Evolutionary conservation across 2,329 filamentous ascomycete species (phyloP).

Genomic region (Penicillium sp.): DNA sequence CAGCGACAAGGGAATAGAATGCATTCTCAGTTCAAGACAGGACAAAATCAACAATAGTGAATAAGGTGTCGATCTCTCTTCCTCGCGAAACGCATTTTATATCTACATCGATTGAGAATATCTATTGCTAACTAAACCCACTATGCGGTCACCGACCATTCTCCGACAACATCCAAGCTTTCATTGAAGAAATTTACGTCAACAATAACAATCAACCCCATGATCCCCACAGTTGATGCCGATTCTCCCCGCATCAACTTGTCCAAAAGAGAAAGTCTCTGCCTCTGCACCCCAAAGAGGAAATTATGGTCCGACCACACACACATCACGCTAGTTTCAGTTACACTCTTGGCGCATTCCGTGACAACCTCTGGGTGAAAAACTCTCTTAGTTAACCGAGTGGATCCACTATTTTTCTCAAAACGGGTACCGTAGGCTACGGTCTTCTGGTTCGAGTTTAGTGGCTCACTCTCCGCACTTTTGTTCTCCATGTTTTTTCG

Average conservation of each 20-base stretch:
- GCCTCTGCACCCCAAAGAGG: conserved; percentile 16
- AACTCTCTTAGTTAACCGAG: conserved; percentile 3
- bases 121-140: neutral
- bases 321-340: neutral
- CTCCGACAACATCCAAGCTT: neutral
- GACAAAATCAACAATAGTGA: neutral
- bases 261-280: conserved; percentile 5
- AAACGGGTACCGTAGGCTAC: conserved; percentile 13
- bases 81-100: no score
- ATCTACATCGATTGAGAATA: no score
- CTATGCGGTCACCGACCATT: neutral
- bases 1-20: conserved; percentile 12
- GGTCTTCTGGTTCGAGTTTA: conserved; percentile 1
- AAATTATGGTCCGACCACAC: neutral
- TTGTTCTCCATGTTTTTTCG: conserved; percentile 19
- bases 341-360: neutral
- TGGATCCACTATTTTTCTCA: conserved; percentile 4
- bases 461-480: conserved; percentile 12
- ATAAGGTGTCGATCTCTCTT: no score
- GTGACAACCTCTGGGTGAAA: neutral
- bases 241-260: conserved; percentile 17
- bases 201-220: neutral
- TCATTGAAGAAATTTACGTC: neutral
- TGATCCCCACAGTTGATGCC: conserved; percentile 1
- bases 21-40: conserved; percentile 2